These are phyloP conservation scores for Nicotiana paniculata DNA, from an alignment of 257 asterid genomes.

Conservation along the genomic window DNA sequence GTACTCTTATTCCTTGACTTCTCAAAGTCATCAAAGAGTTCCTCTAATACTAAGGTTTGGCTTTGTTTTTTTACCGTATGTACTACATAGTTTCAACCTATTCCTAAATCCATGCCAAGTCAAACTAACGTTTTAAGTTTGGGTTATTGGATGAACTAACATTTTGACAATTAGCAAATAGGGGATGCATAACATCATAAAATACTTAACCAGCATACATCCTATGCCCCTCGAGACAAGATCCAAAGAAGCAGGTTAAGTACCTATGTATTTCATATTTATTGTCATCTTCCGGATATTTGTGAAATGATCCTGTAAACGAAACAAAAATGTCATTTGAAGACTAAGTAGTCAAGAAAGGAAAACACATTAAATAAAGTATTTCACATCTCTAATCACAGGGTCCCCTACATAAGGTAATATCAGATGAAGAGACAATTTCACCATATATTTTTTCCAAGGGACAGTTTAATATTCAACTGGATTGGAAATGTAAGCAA, in stretches of 20 bases:
- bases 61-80: not conserved
- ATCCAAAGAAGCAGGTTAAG: not conserved
- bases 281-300: slow-evolving; percentile 55
- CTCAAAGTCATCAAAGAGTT: not conserved
- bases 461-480: not conserved
- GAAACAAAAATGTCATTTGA: slow-evolving; percentile 2
- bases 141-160: not conserved
- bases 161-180: not conserved
- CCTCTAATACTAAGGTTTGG: not conserved
- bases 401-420: not conserved
- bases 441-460: not conserved
- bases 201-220: not conserved
- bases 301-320: slow-evolving; percentile 79
- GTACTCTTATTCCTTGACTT: not conserved
- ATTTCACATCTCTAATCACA: slow-evolving; percentile 2
- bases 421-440: not conserved
- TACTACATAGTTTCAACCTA: not conserved
- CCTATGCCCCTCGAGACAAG: not conserved
- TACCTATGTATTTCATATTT: slow-evolving; percentile 92
- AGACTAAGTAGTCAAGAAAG: not conserved
- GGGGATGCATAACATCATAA: not conserved
- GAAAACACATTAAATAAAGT: not conserved
- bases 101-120: not conserved
- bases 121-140: not conserved
- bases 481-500: not conserved